Base-by-base conservation (phyloP, 2,329 filamentous ascomycete genomes). In the Akanthomyces dipterigenus region DNA sequence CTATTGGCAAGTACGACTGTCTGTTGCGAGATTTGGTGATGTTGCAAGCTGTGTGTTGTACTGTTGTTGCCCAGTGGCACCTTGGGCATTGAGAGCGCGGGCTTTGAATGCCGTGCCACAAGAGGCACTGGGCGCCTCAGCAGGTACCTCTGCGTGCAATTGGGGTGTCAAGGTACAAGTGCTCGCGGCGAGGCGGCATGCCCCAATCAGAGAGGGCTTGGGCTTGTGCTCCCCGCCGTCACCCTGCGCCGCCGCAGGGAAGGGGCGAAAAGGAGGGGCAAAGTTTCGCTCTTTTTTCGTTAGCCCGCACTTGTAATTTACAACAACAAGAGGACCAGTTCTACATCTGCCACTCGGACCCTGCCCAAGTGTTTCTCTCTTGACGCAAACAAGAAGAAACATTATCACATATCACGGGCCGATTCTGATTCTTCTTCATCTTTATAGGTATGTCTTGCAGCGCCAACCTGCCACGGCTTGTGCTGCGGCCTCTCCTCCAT, bases 251-350 rank as follows among this genome's bases (percentile, higher is more conserved):
- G 38, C 9, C 6, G 26, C 24, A 55, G 50, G 49, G 61, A 59
- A 51, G 49, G 61, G 49, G 51, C 59, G 43, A 58, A 53, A 53
- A 62, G 49, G 61, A 63, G 61, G 61, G 61, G 61, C 61, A 60
- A 51, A 60, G 28, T 18, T 18, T 55, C 56, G 43, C 50, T 63
- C 34, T 36, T 63, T 63, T 54, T 54, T 57, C 55, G 26, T 26
- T 54, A 55, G 55, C 61, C 61, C 55, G 55, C 61, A 59, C 55
- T 63, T 60, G 51, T 55, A 50, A 63, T 63, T 60, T 60, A 55
- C 50, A 55, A 60, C 61, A 63, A 63, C 55, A 62, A 59, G 24
- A 55, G 20, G 22, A 42, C 49, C 48, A 59, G 56, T 60, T 60
- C 38, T 54, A 40, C 57, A 45, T 53, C 57, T 53, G 40, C 48